Conservation (phyloP, 2,329 filamentous ascomycete species). For the Sordariomycetes sp. region DNA sequence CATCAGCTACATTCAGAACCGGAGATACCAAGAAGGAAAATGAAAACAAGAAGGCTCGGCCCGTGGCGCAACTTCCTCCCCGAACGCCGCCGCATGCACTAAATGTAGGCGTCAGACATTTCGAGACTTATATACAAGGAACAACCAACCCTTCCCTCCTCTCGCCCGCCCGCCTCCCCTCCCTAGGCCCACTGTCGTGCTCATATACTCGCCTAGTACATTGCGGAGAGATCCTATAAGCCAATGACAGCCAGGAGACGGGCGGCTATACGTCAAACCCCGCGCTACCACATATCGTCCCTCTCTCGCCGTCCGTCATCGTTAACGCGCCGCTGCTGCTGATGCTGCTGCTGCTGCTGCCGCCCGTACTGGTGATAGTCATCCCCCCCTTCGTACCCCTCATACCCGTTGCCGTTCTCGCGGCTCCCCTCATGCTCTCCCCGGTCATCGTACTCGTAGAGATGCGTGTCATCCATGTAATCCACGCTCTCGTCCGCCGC, state of each 20-base stretch:
- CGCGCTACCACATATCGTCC: constrained; percentile 7
- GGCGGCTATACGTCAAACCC: background rate
- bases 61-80: background rate
- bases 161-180: background rate
- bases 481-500: constrained; percentile 29
- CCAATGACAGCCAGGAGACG: too few relatives aligned
- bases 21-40: background rate
- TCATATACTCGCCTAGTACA: background rate
- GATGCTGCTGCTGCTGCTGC: background rate
- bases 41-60: background rate
- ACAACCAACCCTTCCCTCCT: background rate
- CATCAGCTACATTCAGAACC: too few relatives aligned
- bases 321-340: background rate
- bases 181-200: background rate
- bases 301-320: constrained; percentile 1
- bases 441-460: constrained; percentile 35
- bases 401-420: background rate
- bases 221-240: too few relatives aligned
- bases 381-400: constrained; percentile 1
- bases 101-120: background rate
- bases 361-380: constrained; percentile 4
- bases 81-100: background rate
- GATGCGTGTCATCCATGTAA: constrained; percentile 40
- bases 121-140: background rate
- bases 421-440: constrained; percentile 2